Evolutionary conservation across 108 stramenopile species (phyloP), one percentile per base, ranked within the genome.

Genomic region (Pseudonitzschia multistriata): DNA sequence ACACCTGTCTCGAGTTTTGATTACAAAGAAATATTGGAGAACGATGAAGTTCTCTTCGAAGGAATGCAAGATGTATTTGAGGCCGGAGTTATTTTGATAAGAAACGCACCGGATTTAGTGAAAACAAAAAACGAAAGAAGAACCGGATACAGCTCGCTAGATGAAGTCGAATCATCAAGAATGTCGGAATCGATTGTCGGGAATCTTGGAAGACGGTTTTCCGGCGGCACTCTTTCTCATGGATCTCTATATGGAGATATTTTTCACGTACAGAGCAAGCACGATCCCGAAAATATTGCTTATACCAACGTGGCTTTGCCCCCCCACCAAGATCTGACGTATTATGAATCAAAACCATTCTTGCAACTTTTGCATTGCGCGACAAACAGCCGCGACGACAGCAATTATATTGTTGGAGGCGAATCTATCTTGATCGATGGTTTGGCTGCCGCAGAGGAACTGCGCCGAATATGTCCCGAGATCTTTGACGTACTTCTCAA

Each of bases 241-340:
- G 91, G 91, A 52, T 59, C 76, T 28, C 67, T 92, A n/a, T 92
- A 92, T 64, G 91, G 88, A 15, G 81, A 87, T 71, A 78, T 83
- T 30, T 92, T 92, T 74, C 85, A 86, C 37, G 91, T 92, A 27
- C 59, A 79, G 24, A 72, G 73, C 15, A 75, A 76, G 19, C 73
- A 74, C 66, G 57, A 80, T 49, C 78, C 87, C 28, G 77, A 81
- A 49, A 92, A 92, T 49, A 78, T 90, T 28, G 91, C 91, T 5
- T 90, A 88, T 67, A 90, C 91, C 2, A 78, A 82, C 0, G 64
- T 60, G 17, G 66, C 78, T 13, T 79, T 92, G 28, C 67, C 74
- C 27, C 87, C 84, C 31, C 91, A 92, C 67, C 91, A 92, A 80
- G 91, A 92, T 73, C 72, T 92, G 76, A 80, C 83, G 15, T 92